Conservation (phyloP, 768 basidiomycete species). For the Auricularia sp. region DNA sequence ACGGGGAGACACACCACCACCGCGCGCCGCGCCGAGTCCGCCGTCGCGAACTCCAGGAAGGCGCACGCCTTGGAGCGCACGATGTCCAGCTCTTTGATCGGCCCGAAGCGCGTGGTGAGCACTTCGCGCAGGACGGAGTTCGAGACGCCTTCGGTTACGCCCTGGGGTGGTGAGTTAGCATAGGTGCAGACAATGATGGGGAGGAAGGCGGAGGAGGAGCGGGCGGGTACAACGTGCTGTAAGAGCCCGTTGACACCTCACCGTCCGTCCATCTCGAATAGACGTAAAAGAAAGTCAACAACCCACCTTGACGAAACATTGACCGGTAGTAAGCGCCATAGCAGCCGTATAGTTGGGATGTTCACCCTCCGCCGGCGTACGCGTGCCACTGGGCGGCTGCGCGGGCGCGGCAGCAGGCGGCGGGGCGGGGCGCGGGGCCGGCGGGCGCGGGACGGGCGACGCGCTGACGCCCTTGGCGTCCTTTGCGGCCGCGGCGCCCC, state of each 20-base stretch:
- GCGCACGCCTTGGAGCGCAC: slow-evolving; percentile 84
- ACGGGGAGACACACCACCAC: slow-evolving; percentile 62
- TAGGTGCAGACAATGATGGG: too few relatives aligned
- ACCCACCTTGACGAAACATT: slow-evolving; percentile 86
- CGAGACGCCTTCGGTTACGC: slow-evolving; percentile 59
- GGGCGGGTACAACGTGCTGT: too few relatives aligned
- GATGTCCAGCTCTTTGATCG: slow-evolving; percentile 81
- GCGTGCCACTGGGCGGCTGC: slow-evolving; percentile 23
- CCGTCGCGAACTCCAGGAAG: slow-evolving; percentile 75
- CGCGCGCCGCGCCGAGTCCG: slow-evolving; percentile 79
- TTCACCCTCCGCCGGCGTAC: slow-evolving; percentile 29
- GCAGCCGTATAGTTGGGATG: slow-evolving; percentile 49
- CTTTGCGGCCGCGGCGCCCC: slow-evolving; percentile 73
- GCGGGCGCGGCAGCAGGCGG: slow-evolving; percentile 4
- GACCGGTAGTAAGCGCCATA: slow-evolving; percentile 50
- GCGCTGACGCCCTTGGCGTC: slow-evolving; percentile 72
- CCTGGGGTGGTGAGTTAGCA: slow-evolving; percentile 26
- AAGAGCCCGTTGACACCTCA: too few relatives aligned
- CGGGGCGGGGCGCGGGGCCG: slow-evolving; percentile 21
- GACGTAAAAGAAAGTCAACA: slow-evolving; percentile 8
- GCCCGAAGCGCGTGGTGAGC: slow-evolving; percentile 59
- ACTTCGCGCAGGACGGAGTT: slow-evolving; percentile 36
- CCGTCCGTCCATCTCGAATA: too few relatives aligned
- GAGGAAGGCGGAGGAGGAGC: too few relatives aligned
- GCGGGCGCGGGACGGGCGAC: slow-evolving; percentile 30